These are phyloP conservation scores for Amanita pseudoporphyria DNA, from an alignment of 768 basidiomycete genomes.

Conservation along the genomic window DNA sequence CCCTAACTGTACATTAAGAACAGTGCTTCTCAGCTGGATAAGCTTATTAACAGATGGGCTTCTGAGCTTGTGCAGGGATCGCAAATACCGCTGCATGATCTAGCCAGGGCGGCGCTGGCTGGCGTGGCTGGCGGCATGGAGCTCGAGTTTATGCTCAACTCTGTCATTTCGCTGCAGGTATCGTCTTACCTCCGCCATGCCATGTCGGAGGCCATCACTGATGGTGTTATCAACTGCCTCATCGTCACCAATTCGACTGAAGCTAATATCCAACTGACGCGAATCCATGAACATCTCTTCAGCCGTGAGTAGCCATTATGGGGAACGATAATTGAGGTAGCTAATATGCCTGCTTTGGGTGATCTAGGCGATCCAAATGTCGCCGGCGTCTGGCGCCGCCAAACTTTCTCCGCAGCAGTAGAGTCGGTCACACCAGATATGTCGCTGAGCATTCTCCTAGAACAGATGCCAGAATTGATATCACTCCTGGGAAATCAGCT, in stretches of 20 bases:
- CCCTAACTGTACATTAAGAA: conserved; percentile 36
- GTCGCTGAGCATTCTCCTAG: conserved; percentile 53
- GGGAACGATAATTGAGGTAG: not conserved
- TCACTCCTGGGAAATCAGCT: conserved; percentile 36
- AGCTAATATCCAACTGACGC: conserved; percentile 74
- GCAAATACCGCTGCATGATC: conserved; percentile 38
- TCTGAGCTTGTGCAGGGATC: conserved; percentile 59
- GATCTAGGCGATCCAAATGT: conserved; percentile 71
- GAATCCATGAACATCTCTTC: conserved; percentile 86
- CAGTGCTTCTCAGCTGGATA: conserved; percentile 72
- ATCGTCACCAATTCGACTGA: conserved; percentile 82
- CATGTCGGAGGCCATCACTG: conserved; percentile 64
- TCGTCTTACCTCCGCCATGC: conserved; percentile 77
- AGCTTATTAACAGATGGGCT: conserved; percentile 82
- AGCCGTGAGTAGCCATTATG: conserved; percentile 45
- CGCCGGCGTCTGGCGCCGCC: conserved; percentile 84
- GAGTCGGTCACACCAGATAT: conserved; percentile 68
- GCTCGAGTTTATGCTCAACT: conserved; percentile 23
- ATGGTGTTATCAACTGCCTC: conserved; percentile 77
- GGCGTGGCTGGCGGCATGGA: conserved; percentile 51
- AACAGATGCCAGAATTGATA: conserved; percentile 62
- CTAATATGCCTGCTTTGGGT: not conserved
- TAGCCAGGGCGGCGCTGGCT: conserved; percentile 48
- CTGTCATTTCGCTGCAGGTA: conserved; percentile 56
- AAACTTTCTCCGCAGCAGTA: conserved; percentile 83